Base-by-base conservation (phyloP, 2,329 filamentous ascomycete species). In the Dothistroma septosporum region DNA sequence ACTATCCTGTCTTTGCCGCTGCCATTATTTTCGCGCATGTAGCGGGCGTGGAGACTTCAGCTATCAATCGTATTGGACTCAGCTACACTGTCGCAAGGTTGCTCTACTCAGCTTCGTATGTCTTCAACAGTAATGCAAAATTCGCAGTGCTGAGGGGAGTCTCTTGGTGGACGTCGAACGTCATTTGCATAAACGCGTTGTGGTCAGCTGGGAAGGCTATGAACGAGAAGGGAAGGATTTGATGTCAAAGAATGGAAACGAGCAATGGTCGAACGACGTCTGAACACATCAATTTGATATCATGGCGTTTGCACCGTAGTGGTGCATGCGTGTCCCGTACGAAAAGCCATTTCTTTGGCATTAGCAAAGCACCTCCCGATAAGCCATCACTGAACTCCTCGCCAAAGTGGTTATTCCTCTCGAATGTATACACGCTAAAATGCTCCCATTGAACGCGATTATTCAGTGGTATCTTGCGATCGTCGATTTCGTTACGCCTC, bases 141-240 rank as follows among this genome's bases (percentile, higher is more conserved):
- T 72, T 71, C 69, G 76, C 74, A 53, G 69, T 71, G 60, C n/a
- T 75, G 9, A 69, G 79, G 53, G 76, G 73, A 0, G 37, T 76
- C 12, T 63, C 70, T 16, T 80, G 78, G 77, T 80, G 78, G 78
- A 69, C 68, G 16, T 76, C 76, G 2, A 80, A 80, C 70, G 24
- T 74, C 1, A 73, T 73, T 61, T 80, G 77, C 62, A 69, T 80
- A 35, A 66, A 67, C 19, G 60, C 77, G 61, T 61, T 78, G 48
- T 75, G 71, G 70, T 62, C 70, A 48, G 72, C 74, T 14, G 73
- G 72, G 14, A 75, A 73, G 69, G 69, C 63, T 24, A 49, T 70
- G 53, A 68, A 70, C 60, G 62, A 14, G 47, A 61, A 50, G 35
- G 53, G 6, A 46, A 28, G 6, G 2, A 28, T 21, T 33, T 28